Base-by-base conservation (phyloP, 2,329 filamentous ascomycete genomes). In the Cadophora gregata region DNA sequence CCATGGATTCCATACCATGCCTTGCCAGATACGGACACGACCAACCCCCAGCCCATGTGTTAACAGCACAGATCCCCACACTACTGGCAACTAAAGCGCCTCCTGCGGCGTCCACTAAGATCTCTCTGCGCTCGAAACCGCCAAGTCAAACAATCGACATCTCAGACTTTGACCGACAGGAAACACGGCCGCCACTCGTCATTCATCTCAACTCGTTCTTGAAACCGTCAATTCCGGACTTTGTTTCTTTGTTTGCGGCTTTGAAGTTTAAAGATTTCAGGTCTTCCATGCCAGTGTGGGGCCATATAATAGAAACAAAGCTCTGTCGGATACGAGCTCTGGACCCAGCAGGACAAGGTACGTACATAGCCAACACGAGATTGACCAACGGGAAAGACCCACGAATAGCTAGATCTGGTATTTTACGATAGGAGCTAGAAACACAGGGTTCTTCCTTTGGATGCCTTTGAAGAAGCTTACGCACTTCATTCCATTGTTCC, bases 61-160 rank as follows among this genome's bases (percentile, higher is more conserved):
- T 50, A 24, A 24, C 29, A 62, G 36, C 36, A 62, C 48, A 48
- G 48, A 58, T 47, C 59, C 53, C 38, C 19, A 19, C 38, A 42
- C 38, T 42, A 3, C 9, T 8, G 36, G 24, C 27, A 10, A 38
- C 24, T n/a, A 42, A 50, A 48, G 3, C 38, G 31, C 58, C 50
- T 55, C n/a, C 25, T 60, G 42, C 27, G 27, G 9, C 19, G 10
- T 38, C 45, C 33, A 45, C 25, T 48, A 3, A 58, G 19, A 58
- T 12, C 55, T 25, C 53, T 27, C 27, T 27, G 31, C 45, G 61
- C 50, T 48, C 59, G 59, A 63, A 60, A 63, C 56, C 16, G 66
- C 66, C 63, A 68, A 68, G 66, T 63, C 63, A 65, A 65, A 65
- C 63, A 56, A 65, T 27, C 29, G 59, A 47, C 27, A 25, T 58